A percentile compares a stretch with the other conserved stretches of the same genome.
phyloP scores from a whole-genome alignment of 2,329 filamentous ascomycete genomes.

The Pseudogymnoascus sp. region DNA sequence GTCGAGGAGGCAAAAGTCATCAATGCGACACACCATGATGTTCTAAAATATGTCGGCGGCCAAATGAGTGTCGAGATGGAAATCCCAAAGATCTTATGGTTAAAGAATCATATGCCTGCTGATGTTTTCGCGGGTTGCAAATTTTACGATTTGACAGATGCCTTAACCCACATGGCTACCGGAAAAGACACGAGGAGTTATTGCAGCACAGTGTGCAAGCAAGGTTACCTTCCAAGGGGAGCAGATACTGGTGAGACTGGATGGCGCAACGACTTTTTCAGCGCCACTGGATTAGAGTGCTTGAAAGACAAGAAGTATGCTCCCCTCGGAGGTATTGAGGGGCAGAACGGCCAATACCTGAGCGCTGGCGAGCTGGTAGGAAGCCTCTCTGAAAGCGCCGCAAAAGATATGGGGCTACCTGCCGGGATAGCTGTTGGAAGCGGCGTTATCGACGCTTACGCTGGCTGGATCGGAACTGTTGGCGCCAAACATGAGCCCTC shows the following conservation, averaged over 20 bases:
- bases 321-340: constrained; percentile 87
- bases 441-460: constrained; percentile 96
- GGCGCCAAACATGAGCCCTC: constrained; percentile 75
- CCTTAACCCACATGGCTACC: constrained; percentile 87
- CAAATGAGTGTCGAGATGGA: constrained; percentile 99
- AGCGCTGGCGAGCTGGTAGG: constrained; percentile 91
- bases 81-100: constrained; percentile 94
- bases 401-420: constrained; percentile 71
- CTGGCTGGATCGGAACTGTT: constrained; percentile 98
- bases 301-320: constrained; percentile 80
- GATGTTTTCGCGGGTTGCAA: constrained; percentile 89
- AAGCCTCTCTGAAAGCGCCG: constrained; percentile 73
- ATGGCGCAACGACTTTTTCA: constrained; percentile 93
- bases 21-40: constrained; percentile 84
- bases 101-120: constrained; percentile 95
- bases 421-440: constrained; percentile 87
- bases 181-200: constrained; percentile 87
- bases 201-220: constrained; percentile 95
- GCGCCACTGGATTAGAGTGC: constrained; percentile 77
- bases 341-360: constrained; percentile 85
- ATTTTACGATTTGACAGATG: constrained; percentile 92
- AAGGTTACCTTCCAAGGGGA: constrained; percentile 92
- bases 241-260: constrained; percentile 96
- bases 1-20: constrained; percentile 86
- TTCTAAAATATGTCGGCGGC: constrained; percentile 91